Evolutionary conservation across 805 yeast species (phyloP), one percentile per base, ranked within the genome.

Genomic region (Candida patagonica): DNA sequence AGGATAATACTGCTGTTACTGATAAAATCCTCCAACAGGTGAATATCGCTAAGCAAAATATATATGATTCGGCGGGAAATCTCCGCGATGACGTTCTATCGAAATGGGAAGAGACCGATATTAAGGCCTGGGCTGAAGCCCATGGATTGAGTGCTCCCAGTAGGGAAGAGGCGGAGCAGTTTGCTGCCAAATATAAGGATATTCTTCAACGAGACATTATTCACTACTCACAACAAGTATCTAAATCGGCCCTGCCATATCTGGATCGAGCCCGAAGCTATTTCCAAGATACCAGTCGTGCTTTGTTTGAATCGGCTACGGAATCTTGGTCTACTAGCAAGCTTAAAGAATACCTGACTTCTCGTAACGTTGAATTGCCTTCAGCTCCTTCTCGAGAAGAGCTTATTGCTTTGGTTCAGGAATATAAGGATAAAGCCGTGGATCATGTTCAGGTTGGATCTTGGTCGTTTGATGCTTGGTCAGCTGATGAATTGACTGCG

Each of bases 401-500:
- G 25, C 56, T 77, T 48, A 49, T 66, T 26, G 61, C 65, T 12
- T 41, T 59, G 20, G 73, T 71, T 2, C 59, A 66, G 50, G 52
- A 59, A 19, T 62, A 70, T 50, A 69, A 64, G 44, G 61, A 65
- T 37, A 46, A 49, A 40, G 62, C 71, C 40, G 61, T 66, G 10
- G 54, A 61, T 37, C 42, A 53, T 23, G 48, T 57, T 35, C 60
- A 66, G 3, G 68, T 74, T 5, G 74, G 78, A 16, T 64, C 63
- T 25, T 68, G 71, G 70, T 58, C 74, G 42, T 77, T 75, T 52
- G 62, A 68, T 8, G 48, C 63, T 24, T 78, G 85, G 85, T 59
- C 68, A 17, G 53, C 57, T 6, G 67, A 66, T 6, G 74, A 71
- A 36, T 56, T 80, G 42, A 59, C 62, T 44, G 49, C 56, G 12